Evolutionary conservation across 192 early-diverging fungal species (phyloP).

Genomic region (Coemansia sp.): DNA sequence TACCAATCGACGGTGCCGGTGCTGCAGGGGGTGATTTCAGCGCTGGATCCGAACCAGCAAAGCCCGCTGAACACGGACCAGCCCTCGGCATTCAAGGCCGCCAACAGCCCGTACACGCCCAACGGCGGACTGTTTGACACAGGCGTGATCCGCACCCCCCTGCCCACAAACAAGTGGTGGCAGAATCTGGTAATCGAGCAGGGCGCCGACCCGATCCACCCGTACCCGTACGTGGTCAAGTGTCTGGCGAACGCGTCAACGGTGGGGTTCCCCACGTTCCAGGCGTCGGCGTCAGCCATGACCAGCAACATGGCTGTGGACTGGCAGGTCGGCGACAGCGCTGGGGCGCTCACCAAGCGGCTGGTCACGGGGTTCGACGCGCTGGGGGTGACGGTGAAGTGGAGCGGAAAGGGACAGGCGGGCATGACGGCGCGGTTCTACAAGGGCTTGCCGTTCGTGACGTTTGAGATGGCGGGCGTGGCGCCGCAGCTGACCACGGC

Average conservation of each 20-base stretch:
- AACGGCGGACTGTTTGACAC: slow-evolving; percentile 30
- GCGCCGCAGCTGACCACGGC: slow-evolving; percentile 32
- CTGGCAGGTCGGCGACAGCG: slow-evolving; percentile 27
- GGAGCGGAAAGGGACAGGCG: slow-evolving; percentile 14
- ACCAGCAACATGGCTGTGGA: slow-evolving; percentile 22
- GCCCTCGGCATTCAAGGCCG: slow-evolving; percentile 2
- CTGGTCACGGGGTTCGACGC: slow-evolving; percentile 33
- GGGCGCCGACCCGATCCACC: slow-evolving; percentile 38
- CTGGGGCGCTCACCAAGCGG: slow-evolving; percentile 21
- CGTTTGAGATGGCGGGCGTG: slow-evolving; percentile 33
- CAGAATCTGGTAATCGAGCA: slow-evolving; percentile 43
- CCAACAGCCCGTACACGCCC: slow-evolving; percentile 19
- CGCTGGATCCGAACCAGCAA: slow-evolving; percentile 28
- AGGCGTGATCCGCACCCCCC: slow-evolving; percentile 6
- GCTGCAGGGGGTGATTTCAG: slow-evolving; percentile 25
- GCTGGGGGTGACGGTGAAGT: slow-evolving; percentile 43
- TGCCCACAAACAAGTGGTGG: slow-evolving; percentile 53
- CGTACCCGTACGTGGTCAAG: slow-evolving; percentile 48
- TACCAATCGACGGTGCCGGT: slow-evolving; percentile 12
- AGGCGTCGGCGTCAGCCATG: not conserved
- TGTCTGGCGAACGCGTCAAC: slow-evolving; percentile 19
- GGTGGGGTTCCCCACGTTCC: slow-evolving; percentile 34
- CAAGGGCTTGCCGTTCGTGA: slow-evolving; percentile 53
- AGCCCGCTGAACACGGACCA: slow-evolving; percentile 25
- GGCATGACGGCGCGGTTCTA: slow-evolving; percentile 49